These are phyloP conservation scores for Metschnikowia kofuensis DNA, from an alignment of 805 yeast genomes.

Conservation along the genomic window DNA sequence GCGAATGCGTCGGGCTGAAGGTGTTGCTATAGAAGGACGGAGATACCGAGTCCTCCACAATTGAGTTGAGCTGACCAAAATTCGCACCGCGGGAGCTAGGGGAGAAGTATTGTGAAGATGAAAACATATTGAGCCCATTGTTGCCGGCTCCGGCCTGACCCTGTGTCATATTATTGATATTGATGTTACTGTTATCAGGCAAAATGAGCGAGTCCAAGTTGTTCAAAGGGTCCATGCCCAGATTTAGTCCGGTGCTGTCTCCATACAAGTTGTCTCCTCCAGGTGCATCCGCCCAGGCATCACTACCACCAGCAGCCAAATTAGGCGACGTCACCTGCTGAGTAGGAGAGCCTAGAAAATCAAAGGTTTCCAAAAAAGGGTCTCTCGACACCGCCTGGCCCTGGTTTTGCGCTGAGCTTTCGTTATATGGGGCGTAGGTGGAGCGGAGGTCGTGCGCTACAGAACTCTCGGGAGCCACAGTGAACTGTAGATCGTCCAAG, in stretches of 20 bases:
- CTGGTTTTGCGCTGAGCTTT: background rate
- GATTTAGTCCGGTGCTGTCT: constrained; percentile 7
- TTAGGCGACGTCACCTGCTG: constrained; percentile 11
- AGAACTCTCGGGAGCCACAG: constrained; percentile 4
- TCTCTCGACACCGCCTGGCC: constrained; percentile 4
- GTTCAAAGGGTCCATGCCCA: constrained; percentile 11
- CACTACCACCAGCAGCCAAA: constrained; percentile 5
- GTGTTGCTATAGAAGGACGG: constrained; percentile 17
- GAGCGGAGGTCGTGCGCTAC: constrained; percentile 1
- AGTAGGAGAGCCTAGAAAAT: constrained; percentile 17
- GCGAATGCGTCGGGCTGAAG: constrained; percentile 30
- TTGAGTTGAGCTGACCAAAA: constrained; percentile 29
- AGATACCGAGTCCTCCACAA: constrained; percentile 28
- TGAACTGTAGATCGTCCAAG: constrained; percentile 9
- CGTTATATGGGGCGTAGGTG: constrained; percentile 1
- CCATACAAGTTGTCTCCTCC: constrained; percentile 5
- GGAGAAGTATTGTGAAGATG: constrained; percentile 40
- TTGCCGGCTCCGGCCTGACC: background rate
- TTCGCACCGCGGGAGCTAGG: constrained; percentile 30
- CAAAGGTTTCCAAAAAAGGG: constrained; percentile 18
- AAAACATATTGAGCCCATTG: constrained; percentile 20
- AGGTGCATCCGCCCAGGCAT: constrained; percentile 2
- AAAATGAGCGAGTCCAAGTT: constrained; percentile 39
- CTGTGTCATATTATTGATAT: constrained; percentile 1
- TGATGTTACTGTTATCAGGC: constrained; percentile 23